Evolutionary conservation across 345 rosid species (phyloP), one percentile per base, ranked within the genome.

Genomic region (Eucalyptus lansdowneana): DNA sequence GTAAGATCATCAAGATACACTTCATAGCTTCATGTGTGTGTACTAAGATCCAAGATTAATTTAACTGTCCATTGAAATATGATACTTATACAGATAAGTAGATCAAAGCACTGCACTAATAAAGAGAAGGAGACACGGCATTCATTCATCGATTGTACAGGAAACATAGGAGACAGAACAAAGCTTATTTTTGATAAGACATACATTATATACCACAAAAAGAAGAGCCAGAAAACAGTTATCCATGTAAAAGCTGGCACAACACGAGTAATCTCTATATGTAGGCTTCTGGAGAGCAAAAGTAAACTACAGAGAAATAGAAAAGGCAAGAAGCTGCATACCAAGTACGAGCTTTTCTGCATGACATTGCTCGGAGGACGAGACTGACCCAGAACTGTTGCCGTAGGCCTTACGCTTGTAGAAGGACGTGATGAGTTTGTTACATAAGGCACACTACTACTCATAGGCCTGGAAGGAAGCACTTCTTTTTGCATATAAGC

Each of bases 401-500:
- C 93, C 50, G 90, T 89, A 89, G 96, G 95, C 92, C 94, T 97
- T 49, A 93, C 88, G 29, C 95, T 91, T 22, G 92, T 90, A 89
- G 95, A 86, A 86, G 97, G 95, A 90, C 94, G 89, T 89, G 91
- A 89, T 53, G 97, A 87, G 90, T 94, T 96, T 51, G 97, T 6
- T 88, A 92, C 88, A 88, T 94, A 95, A 92, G 93, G 81, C 90
- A 93, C 51, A 51, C 31, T 49, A 69, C 91, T 88, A 90, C 88
- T 90, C 88, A 94, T 88, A 60, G 96, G 91, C 91, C 95, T 93
- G 62, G 96, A 92, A 80, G 92, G 90, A 90, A 88, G 89, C 72
- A 90, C 94, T 92, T 97, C 95, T 89, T 94, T 96, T 86, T 91
- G 90, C 91, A 93, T 87, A 92, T 94, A 96, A 27, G 98, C 87